Base-by-base conservation (phyloP, 371 early-diverging fungal genomes). In the Gilbertella persicaria region DNA sequence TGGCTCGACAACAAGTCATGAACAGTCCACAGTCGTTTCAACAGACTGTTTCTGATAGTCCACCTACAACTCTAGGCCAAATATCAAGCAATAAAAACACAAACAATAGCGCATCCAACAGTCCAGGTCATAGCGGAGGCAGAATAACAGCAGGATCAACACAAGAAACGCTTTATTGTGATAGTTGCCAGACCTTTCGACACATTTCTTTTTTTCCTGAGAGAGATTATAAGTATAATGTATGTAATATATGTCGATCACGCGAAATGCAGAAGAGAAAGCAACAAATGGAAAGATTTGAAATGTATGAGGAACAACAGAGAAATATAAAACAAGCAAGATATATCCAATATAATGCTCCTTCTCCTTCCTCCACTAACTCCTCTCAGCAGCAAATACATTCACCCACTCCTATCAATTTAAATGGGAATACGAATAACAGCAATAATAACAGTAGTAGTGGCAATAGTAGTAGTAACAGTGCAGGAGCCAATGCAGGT, bases 111-210 rank as follows among this genome's bases (percentile, higher is more conserved):
- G 25, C 21, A 1, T 41, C 14, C 10, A 46, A 19, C 25, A 33
- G 19, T 19, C n/a, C 39, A 12, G 47, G 12, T n/a, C 50, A 40
- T 29, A 46, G 19, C 7, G 45, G 30, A 20, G 25, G 29, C n/a
- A n/a, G n/a, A n/a, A n/a, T n/a, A n/a, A n/a, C n/a, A 49, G 19
- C 43, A 40, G 42, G 41, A 10, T 30, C 40, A 7, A 36, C 47
- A 8, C 49, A 50, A 29, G 54, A 63, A 36, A 58, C 45, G 3
- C 16, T 58, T 5, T 60, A 65, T 33, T 65, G 66, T 37, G 66
- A 65, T 44, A 57, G 53, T 50, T 65, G 66, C 30, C 66, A 60
- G 29, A 56, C 66, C 7, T 53, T 65, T 50, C 52, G 60, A 9
- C 49, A 55, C 36, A 30, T 60, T 4, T 30, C 40, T 3, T 56